These are phyloP conservation scores for Achaetomiella virescens DNA, from an alignment of 495 filamentous ascomycete species.

Conservation along the genomic window DNA sequence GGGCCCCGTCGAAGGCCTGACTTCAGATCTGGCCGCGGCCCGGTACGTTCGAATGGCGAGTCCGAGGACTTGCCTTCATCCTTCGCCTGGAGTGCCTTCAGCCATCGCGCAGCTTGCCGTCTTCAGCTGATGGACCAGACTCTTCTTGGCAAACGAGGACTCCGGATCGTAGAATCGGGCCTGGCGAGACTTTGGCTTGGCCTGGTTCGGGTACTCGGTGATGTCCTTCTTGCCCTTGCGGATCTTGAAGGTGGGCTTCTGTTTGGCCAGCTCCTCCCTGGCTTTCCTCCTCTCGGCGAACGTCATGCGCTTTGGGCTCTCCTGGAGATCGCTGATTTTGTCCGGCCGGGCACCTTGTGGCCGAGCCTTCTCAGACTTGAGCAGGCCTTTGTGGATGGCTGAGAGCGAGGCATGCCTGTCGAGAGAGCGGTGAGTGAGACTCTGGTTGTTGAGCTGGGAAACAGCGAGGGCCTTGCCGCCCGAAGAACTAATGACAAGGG, in stretches of 20 bases:
- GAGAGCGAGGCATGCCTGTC: constrained; percentile 23
- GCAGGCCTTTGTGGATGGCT: constrained; percentile 26
- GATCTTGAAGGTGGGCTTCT: constrained; percentile 31
- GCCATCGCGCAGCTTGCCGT: constrained; percentile 20
- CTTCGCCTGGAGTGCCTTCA: constrained; percentile 5
- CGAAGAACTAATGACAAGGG: constrained; percentile 19
- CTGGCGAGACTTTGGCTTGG: constrained; percentile 30
- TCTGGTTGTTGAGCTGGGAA: background rate
- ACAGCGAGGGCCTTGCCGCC: constrained; percentile 12
- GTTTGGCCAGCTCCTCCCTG: constrained; percentile 13
- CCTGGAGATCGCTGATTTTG: background rate
- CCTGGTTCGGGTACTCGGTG: constrained; percentile 27
- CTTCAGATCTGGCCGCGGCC: background rate
- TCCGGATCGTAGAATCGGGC: constrained; percentile 40
- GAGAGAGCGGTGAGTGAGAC: constrained; percentile 5
- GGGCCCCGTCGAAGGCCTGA: background rate
- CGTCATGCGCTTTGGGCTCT: constrained; percentile 14
- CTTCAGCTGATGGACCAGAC: constrained; percentile 39
- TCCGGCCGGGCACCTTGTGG: constrained; percentile 6
- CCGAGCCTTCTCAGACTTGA: constrained; percentile 20
- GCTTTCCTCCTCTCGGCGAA: constrained; percentile 24
- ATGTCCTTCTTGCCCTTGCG: constrained; percentile 43
- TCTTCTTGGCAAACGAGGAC: constrained; percentile 39
- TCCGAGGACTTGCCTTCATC: background rate
- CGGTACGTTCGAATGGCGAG: constrained; percentile 6